Conservation (phyloP, 805 yeast genomes). For the Yarrowia sp. region DNA sequence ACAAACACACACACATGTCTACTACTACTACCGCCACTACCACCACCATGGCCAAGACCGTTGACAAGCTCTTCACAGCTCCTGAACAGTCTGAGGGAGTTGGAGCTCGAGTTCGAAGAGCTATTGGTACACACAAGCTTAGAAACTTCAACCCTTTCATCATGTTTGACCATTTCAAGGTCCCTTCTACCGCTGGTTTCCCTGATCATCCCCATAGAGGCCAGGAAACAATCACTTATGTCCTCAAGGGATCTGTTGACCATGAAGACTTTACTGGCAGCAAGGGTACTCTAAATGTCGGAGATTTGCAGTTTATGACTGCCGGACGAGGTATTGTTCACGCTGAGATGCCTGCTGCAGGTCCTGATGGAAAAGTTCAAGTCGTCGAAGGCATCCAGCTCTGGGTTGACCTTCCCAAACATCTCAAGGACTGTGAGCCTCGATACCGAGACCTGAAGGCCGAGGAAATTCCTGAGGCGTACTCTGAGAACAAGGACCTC, state of each 20-base stretch:
- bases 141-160: slow-evolving; percentile 79
- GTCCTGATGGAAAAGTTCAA: slow-evolving; percentile 44
- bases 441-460: slow-evolving; percentile 76
- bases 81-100: slow-evolving; percentile 79
- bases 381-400: slow-evolving; percentile 73
- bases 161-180: slow-evolving; percentile 28
- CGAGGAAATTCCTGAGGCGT: slow-evolving; percentile 67
- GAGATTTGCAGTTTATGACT: slow-evolving; percentile 91
- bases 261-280: slow-evolving; percentile 88
- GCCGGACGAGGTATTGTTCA: slow-evolving; percentile 89
- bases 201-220: slow-evolving; percentile 87
- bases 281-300: slow-evolving; percentile 73
- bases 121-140: slow-evolving; percentile 63
- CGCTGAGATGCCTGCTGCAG: slow-evolving; percentile 78
- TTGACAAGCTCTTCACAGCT: slow-evolving; percentile 15
- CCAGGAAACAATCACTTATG: slow-evolving; percentile 76
- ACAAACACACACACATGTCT: slow-evolving; percentile 5
- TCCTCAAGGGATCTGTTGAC: slow-evolving; percentile 68
- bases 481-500: slow-evolving; percentile 2
- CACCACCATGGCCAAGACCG: slow-evolving; percentile 14
- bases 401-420: slow-evolving; percentile 82
- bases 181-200: slow-evolving; percentile 54
- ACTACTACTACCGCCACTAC: slow-evolving; percentile 6
- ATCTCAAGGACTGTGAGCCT: slow-evolving; percentile 68
- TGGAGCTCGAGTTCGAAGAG: slow-evolving; percentile 82